Evolutionary conservation across 305 asterid genomes (phyloP).

Genomic region (Rubia balearica): DNA sequence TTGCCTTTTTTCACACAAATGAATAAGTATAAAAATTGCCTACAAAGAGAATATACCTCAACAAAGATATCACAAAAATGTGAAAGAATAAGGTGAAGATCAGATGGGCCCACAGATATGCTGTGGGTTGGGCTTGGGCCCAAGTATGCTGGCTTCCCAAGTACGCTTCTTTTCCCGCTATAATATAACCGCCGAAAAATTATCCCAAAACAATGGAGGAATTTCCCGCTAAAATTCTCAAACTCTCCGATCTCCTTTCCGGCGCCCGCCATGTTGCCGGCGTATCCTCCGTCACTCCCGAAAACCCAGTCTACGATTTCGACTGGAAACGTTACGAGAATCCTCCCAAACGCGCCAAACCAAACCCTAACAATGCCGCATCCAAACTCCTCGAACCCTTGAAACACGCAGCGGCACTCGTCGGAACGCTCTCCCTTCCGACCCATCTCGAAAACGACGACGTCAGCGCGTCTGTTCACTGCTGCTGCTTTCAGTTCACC

Average conservation of each 20-base stretch:
- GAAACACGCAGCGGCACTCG: slow-evolving; percentile 31
- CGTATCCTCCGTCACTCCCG: slow-evolving; percentile 36
- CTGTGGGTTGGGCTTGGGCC: neutral
- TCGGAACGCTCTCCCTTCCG: slow-evolving; percentile 59
- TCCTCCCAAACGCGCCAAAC: slow-evolving; percentile 16
- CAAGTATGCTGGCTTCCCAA: neutral
- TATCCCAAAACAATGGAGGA: slow-evolving; percentile 9
- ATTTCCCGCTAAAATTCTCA: slow-evolving; percentile 9
- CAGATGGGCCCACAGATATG: too few species aligned
- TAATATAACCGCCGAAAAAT: neutral
- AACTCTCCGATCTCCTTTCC: slow-evolving; percentile 44
- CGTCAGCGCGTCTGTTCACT: slow-evolving; percentile 18
- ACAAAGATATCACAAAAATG: too few species aligned
- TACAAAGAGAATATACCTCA: too few species aligned
- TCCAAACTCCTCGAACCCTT: slow-evolving; percentile 49
- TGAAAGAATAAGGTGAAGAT: too few species aligned
- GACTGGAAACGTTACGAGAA: slow-evolving; percentile 18
- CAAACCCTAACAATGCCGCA: slow-evolving; percentile 26
- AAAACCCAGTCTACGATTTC: slow-evolving; percentile 15
- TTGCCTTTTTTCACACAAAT: too few species aligned
- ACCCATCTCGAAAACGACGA: slow-evolving; percentile 13
- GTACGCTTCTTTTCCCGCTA: slow-evolving; percentile 11
- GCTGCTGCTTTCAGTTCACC: slow-evolving; percentile 60
- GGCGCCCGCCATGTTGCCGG: slow-evolving; percentile 54
- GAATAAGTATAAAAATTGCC: too few species aligned